phyloP scores from a whole-genome alignment of 129 eudicot genomes.

The Flaveria brownii region DNA sequence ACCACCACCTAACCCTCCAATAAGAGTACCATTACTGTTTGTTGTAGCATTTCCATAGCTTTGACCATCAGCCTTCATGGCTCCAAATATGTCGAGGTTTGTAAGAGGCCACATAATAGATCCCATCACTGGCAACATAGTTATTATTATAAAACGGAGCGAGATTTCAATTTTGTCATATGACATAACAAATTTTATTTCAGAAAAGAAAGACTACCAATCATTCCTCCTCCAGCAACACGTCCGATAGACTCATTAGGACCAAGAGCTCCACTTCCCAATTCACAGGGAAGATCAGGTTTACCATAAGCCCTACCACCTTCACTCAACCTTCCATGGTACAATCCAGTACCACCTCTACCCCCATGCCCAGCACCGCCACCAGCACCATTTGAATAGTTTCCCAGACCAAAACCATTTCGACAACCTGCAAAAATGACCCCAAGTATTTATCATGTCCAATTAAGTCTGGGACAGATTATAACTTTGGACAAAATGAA shows the following conservation, averaged over 20 bases:
- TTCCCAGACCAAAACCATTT: constrained; percentile 78
- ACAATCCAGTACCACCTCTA: constrained; percentile 77
- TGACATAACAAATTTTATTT: not conserved
- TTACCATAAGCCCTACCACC: constrained; percentile 77
- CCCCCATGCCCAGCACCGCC: constrained; percentile 98
- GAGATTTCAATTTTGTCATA: not conserved
- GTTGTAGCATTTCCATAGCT: constrained; percentile 48
- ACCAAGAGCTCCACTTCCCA: constrained; percentile 83
- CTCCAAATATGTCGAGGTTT: constrained; percentile 71
- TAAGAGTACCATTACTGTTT: constrained; percentile 49
- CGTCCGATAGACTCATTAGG: constrained; percentile 59
- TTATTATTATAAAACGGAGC: not conserved
- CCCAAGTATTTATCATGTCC: constrained; percentile 1
- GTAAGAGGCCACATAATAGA: constrained; percentile 72
- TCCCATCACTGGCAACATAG: constrained; percentile 57
- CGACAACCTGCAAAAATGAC: constrained; percentile 57
- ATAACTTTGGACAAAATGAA: too few species aligned
- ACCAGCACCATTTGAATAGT: constrained; percentile 87
- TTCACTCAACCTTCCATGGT: constrained; percentile 60
- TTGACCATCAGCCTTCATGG: constrained; percentile 83
- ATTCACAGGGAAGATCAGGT: constrained; percentile 81
- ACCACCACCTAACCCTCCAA: constrained; percentile 85
- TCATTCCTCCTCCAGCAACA: constrained; percentile 91
- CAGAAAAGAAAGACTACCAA: constrained; percentile 45
- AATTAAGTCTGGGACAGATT: too few species aligned